Evolutionary conservation across 2,329 filamentous ascomycete genomes (phyloP), one percentile per base, ranked within the genome.

Genomic region (Thelonectria rubi): DNA sequence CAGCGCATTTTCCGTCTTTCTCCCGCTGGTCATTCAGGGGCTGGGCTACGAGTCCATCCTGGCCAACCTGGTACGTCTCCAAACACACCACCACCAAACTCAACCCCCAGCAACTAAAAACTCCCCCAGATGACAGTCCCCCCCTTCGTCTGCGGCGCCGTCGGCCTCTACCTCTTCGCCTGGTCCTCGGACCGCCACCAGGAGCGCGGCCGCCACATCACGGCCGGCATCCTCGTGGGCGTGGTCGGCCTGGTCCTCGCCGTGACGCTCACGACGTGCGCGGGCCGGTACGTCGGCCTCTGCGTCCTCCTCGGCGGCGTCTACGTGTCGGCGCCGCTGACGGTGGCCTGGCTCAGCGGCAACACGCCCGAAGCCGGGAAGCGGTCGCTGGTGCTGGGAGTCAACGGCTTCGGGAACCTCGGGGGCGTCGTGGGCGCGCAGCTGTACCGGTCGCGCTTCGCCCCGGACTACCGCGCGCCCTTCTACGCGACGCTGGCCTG

Each of bases 331-430:
- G 68, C 70, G 17, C 70, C 70, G 45, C 58, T 72, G 32, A 72
- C 70, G 14, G 67, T 72, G 37, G 70, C 70, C 7, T 72, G 70
- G 70, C 65, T 72, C 18, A 72, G 67, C 45, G 70, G 70, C 59
- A 72, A 72, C 50, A 72, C 68, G 14, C 70, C 70, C n/a, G 69
- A 72, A 47, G 69, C 70, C 17, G 70, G 70, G 47, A 72, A 72
- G 56, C 68, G 70, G 11, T 66, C 70, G 14, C 66, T 72, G 12
- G 69, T 72, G 8, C 64, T 72, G 18, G 70, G 70, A n/a, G 67
- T 70, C n/a, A 72, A 72, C 52, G 62, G 71, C 43, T 71, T 72
- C 40, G 70, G 70, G 17, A 72, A 72, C 56, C 58, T 72, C 5
- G 70, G 70, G 15, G 70, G 70, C 37, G 64, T 72, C 18, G 69